A percentile compares a stretch with the other conserved stretches of the same genome.
These are phyloP conservation scores for Calonectria hawksworthii DNA, from an alignment of 2,329 filamentous ascomycete species.

Conservation along the genomic window DNA sequence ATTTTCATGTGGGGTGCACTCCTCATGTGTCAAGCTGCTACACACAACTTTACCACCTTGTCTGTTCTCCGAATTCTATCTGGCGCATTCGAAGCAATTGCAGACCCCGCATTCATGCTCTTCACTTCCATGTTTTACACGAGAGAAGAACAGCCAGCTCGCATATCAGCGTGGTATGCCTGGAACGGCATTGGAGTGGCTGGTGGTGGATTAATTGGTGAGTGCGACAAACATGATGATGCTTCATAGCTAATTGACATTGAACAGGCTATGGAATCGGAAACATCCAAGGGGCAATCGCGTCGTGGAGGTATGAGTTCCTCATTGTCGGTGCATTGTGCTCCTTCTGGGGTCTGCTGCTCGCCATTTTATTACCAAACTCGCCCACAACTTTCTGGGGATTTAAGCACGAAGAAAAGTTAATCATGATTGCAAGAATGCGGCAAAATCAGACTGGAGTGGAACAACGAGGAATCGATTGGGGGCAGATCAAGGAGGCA, in stretches of 20 bases:
- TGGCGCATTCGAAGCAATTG: constrained; percentile 73
- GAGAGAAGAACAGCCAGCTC: constrained; percentile 71
- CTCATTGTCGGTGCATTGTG: constrained; percentile 72
- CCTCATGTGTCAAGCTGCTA: constrained; percentile 66
- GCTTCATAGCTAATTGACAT: too few relatives aligned
- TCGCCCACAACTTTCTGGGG: constrained; percentile 67
- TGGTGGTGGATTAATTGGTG: constrained; percentile 61
- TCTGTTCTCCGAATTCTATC: constrained; percentile 70
- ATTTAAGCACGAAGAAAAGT: constrained; percentile 63
- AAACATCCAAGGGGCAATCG: constrained; percentile 67
- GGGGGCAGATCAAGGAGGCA: constrained; percentile 68
- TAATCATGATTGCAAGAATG: constrained; percentile 67
- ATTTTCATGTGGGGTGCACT: constrained; percentile 70
- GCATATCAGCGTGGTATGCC: constrained; percentile 72
- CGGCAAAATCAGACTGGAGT: constrained; percentile 71
- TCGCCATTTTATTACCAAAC: constrained; percentile 71
- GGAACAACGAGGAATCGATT: constrained; percentile 69
- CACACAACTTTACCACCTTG: constrained; percentile 68
- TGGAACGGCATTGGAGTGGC: constrained; percentile 72
- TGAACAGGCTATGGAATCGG: constrained; percentile 68
- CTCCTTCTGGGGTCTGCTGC: constrained; percentile 70
- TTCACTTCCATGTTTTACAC: constrained; percentile 78
- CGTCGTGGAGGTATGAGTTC: constrained; percentile 78
- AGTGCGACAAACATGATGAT: too few relatives aligned
- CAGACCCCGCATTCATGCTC: constrained; percentile 67